Base-by-base conservation (phyloP, 805 yeast species). In the Candida ortonii region DNA sequence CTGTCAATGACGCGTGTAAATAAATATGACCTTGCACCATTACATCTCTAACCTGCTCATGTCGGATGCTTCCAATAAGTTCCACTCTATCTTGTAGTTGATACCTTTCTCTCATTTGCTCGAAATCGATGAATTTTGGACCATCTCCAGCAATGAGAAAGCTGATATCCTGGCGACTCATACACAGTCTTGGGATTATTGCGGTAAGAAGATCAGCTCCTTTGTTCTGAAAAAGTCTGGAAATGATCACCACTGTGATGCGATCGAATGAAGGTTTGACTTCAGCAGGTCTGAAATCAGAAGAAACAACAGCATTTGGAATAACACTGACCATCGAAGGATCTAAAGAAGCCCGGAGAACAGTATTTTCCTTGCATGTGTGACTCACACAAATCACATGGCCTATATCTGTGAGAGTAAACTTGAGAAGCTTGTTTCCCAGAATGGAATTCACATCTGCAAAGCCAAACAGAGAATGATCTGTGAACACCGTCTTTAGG, bases 71-170 rank as follows among this genome's bases (percentile, higher is more conserved):
- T 1, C 98, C 98, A 21, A 87, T 68, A 11, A 93, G 67, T 25
- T 80, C 78, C 2, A 93, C 97, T 30, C 95, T 68, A 32, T 90
- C 95, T 55, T 93, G 97, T 14, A 93, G 63, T 42, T 85, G 78
- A 56, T 80, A 73, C 41, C 77, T 73, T 57, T 93, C 99, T 31
- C 96, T 71, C 89, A 89, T 89, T 57, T 93, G 99, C 57, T 89
- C 96, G 34, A 93, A 66, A 50, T 93, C 97, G 7, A 93, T 76
- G 48, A 84, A 88, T 50, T 86, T 85, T 1, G 99, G 99, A 0
- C 99, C 99, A 59, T 87, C 94, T 9, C 99, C 99, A 3, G 97
- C 99, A 28, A 93, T 78, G 2, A 90, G 59, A 46, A 93, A 89
- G 33, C 78, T 75, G 2, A 89, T 89, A 12, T 76, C 71, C 1